Percentiles rank a stretch among this genome's conserved stretches.
phyloP scores from a whole-genome alignment of 2,329 filamentous ascomycete species.

The Teratosphaeria epicoccoides region DNA sequence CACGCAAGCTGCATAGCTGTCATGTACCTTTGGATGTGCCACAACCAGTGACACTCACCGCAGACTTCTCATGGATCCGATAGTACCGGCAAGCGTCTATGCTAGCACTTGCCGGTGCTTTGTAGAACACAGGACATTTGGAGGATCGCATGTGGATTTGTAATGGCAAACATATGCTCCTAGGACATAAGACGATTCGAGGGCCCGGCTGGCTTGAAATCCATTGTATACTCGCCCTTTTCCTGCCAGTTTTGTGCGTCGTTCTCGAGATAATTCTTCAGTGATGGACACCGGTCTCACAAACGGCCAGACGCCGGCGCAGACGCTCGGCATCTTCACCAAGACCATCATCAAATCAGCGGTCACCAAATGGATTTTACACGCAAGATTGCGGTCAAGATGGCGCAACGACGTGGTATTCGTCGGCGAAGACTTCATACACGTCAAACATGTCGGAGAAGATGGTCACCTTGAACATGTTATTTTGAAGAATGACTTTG shows the following conservation, averaged over 20 bases:
- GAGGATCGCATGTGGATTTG: not conserved
- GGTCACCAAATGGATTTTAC: conserved; percentile 63
- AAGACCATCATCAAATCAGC: conserved; percentile 70
- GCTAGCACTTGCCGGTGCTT: not conserved
- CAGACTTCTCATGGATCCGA: not conserved
- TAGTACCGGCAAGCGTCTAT: not conserved
- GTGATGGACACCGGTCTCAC: not conserved
- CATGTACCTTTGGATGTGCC: not conserved
- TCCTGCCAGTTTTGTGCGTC: not conserved
- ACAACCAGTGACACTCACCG: not conserved
- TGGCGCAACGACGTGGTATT: conserved; percentile 74
- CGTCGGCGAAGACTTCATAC: conserved; percentile 70
- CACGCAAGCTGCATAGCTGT: not conserved
- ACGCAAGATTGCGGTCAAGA: conserved; percentile 62
- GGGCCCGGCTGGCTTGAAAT: not conserved
- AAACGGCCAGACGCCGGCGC: not conserved
- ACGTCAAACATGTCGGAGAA: conserved; percentile 55
- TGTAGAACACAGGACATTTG: not conserved
- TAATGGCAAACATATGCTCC: not conserved
- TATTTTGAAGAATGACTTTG: conserved; percentile 69
- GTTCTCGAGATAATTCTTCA: not conserved
- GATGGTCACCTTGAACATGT: conserved; percentile 65
- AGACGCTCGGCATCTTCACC: conserved; percentile 60
- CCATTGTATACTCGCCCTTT: not conserved
- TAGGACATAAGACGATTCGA: not conserved